Base-by-base conservation (phyloP, 805 yeast genomes). In the Candida sphagnicola region DNA sequence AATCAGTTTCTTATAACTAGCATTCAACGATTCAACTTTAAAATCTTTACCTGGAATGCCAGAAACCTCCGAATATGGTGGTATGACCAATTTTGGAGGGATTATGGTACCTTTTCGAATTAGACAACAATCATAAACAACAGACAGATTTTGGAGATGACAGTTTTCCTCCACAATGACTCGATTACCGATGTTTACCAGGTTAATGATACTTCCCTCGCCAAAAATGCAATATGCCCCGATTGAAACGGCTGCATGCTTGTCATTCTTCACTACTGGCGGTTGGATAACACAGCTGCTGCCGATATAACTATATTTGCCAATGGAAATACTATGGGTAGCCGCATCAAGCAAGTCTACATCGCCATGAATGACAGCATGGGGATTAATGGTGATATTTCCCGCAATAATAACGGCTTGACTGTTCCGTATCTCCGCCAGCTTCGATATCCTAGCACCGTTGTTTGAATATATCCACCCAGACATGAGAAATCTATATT, bases 121-220 rank as follows among this genome's bases (percentile, higher is more conserved):
- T 2, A 74, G 43, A 39, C 78, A 74, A 48, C 81, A 74, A 36
- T 78, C 85, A 48, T 75, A 67, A 11, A 78, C 54, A 1, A 69
- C 58, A 6, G 70, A 57, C 17, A 60, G 47, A 29, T 62, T 55
- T 1, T 55, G 62, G 12, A 78, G 43, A 0, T 43, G 38, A 41
- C 78, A 74, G 24, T 59, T 45, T 1, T 43, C 42, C 4, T 78
- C 82, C 2, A 78, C 56, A 8, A 61, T 41, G 1, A 77, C 81
- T 16, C 82, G 51, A 40, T 63, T 73, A 0, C 82, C 82, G 4
- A 78, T 56, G 29, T 50, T 60, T 3, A 64, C 57, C 52, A 70
- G 63, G 15, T 54, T 43, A 2, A 78, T 41, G 2, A 23, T 35
- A 14, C 67, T 45, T 28, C 57, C 42, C 2, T 44, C 39, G 1